Evolutionary conservation across 805 yeast species (phyloP).

Genomic region (Pichia phayaonensis): DNA sequence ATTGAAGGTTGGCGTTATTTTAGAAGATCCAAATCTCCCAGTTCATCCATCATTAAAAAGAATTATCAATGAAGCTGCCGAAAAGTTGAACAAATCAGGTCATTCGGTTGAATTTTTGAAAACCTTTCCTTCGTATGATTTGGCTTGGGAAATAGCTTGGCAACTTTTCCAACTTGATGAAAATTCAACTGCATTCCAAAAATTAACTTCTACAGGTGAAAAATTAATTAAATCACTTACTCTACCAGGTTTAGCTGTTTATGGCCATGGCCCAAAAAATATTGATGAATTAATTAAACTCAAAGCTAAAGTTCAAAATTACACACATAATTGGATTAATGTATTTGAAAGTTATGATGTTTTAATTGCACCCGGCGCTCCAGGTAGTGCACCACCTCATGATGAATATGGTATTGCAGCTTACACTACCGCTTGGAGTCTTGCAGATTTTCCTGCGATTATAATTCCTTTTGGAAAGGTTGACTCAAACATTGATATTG

Average conservation of each 20-base stretch:
- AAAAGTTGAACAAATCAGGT: not conserved
- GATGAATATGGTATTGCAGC: conserved; percentile 34
- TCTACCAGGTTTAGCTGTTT: conserved; percentile 50
- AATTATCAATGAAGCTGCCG: conserved; percentile 26
- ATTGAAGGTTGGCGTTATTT: conserved; percentile 53
- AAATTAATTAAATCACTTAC: conserved; percentile 54
- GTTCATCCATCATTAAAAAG: conserved; percentile 63
- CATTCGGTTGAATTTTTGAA: not conserved
- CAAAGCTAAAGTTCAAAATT: conserved; percentile 50
- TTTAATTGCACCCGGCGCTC: conserved; percentile 58
- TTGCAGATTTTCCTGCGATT: conserved; percentile 62
- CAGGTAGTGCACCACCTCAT: conserved; percentile 61
- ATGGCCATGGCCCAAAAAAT: conserved; percentile 38
- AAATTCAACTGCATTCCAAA: not conserved
- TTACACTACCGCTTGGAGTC: conserved; percentile 66
- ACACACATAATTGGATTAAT: conserved; percentile 43
- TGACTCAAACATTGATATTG: conserved; percentile 38
- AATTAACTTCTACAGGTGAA: not conserved
- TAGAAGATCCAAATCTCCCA: conserved; percentile 55
- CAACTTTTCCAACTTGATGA: not conserved
- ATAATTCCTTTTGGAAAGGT: conserved; percentile 49
- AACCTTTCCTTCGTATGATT: not conserved
- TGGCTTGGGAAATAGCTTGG: not conserved
- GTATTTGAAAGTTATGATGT: conserved; percentile 50
- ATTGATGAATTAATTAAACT: conserved; percentile 44